phyloP scores from a whole-genome alignment of 306 rosid genomes.

The Gleditsia sinensis region DNA sequence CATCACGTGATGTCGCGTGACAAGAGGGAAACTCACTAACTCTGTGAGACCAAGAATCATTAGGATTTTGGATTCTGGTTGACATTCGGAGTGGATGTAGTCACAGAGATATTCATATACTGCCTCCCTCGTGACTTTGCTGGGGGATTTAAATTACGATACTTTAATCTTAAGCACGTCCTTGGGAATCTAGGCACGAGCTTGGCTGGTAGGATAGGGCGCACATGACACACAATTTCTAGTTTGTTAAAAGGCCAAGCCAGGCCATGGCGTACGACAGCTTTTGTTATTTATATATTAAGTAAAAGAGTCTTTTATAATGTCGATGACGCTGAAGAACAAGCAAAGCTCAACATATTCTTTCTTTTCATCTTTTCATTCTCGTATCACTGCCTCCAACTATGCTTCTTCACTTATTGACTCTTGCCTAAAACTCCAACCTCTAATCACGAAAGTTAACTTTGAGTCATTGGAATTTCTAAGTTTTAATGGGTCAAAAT shows the following conservation, averaged over 20 bases:
- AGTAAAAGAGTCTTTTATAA: neutral
- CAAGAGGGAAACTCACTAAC: too few relatives aligned
- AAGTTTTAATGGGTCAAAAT: too few relatives aligned
- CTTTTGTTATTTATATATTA: slow-evolving; percentile 34
- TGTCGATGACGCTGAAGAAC: slow-evolving; percentile 43
- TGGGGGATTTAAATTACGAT: slow-evolving; percentile 32
- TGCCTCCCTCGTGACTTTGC: slow-evolving; percentile 60
- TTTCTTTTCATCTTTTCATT: neutral
- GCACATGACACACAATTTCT: slow-evolving; percentile 38
- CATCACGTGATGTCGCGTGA: slow-evolving; percentile 65
- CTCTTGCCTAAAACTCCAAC: too few relatives aligned
- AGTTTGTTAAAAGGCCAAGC: slow-evolving; percentile 40
- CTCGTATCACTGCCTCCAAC: too few relatives aligned
- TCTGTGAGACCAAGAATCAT: slow-evolving; percentile 29
- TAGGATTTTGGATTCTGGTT: slow-evolving; percentile 22
- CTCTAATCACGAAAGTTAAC: too few relatives aligned
- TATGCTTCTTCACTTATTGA: too few relatives aligned
- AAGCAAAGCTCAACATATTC: slow-evolving; percentile 31
- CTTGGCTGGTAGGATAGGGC: slow-evolving; percentile 29
- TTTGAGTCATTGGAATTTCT: too few relatives aligned
- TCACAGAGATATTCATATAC: slow-evolving; percentile 20
- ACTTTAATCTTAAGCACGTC: slow-evolving; percentile 15
- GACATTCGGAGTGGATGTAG: slow-evolving; percentile 24
- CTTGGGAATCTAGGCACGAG: slow-evolving; percentile 70
- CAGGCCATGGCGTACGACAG: slow-evolving; percentile 45